Evolutionary conservation across 2,329 filamentous ascomycete genomes (phyloP).

Genomic region (Arthrobotrys entomopaga): DNA sequence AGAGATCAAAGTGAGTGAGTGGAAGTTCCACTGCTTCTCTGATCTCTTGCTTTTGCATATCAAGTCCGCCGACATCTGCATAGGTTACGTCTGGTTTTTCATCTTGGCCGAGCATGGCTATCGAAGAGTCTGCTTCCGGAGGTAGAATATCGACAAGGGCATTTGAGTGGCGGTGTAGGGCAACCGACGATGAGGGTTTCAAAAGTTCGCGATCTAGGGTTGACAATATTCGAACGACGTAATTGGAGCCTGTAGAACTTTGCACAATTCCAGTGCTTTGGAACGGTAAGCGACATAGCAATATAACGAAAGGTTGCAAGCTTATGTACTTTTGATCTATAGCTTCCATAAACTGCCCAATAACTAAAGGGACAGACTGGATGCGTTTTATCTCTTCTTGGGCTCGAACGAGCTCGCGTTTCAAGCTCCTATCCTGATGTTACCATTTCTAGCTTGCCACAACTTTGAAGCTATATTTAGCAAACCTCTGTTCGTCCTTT

Average conservation of each 20-base stretch:
- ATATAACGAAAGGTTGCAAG: constrained; percentile 3
- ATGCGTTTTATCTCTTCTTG: constrained; percentile 99
- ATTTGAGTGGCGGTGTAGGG: constrained; percentile 97
- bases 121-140: constrained; percentile 98
- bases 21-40: constrained; percentile 96
- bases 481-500: constrained; percentile 95
- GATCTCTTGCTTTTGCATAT: constrained; percentile 99
- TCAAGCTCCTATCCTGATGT: constrained; percentile 76
- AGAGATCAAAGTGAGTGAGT: constrained; percentile 96
- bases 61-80: constrained; percentile 93
- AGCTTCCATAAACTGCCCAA: constrained; percentile 99
- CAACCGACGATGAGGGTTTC: constrained; percentile 97
- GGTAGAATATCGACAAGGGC: constrained; percentile 97
- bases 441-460: constrained; percentile 27
- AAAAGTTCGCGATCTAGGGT: constrained; percentile 97
- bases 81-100: constrained; percentile 99
- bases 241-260: constrained; percentile 97
- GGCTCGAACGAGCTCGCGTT: constrained; percentile 94
- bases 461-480: background rate
- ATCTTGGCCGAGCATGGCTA: constrained; percentile 94
- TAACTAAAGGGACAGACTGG: constrained; percentile 96
- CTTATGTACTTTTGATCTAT: constrained; percentile 92
- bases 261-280: constrained; percentile 96
- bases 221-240: constrained; percentile 96
- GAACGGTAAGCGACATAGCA: constrained; percentile 38